Percentiles rank a stretch among this genome's conserved stretches.
Conservation (phyloP, 768 basidiomycete genomes). For the Podaxis mareebaensis region DNA sequence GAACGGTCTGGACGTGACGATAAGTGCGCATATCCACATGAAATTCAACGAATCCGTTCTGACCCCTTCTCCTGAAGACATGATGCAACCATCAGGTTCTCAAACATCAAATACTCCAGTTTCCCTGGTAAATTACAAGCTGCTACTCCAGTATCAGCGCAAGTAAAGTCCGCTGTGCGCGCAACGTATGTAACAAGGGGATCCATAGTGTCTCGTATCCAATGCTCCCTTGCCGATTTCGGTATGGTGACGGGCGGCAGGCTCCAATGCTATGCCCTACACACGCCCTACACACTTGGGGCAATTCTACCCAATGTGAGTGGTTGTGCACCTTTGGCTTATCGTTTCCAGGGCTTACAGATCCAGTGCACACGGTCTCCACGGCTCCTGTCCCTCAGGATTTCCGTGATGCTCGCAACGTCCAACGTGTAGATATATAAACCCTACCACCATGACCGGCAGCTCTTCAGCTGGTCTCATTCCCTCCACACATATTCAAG, state of each 20-base stretch:
- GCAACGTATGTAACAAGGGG: background rate
- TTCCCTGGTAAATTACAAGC: background rate
- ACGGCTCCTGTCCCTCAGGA: background rate
- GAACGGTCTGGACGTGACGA: too few relatives aligned
- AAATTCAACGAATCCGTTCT: too few relatives aligned
- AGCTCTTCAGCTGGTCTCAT: slow-evolving; percentile 38
- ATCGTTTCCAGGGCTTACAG: background rate
- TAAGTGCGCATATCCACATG: too few relatives aligned
- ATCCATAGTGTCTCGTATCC: background rate
- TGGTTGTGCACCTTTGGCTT: background rate
- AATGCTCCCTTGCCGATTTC: background rate
- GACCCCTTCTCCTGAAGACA: background rate
- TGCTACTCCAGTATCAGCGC: background rate
- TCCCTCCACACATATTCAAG: slow-evolving; percentile 23
- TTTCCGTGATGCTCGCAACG: background rate
- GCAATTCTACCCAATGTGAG: background rate
- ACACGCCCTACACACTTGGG: background rate
- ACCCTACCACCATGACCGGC: background rate
- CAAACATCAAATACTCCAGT: background rate
- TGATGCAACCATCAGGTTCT: background rate
- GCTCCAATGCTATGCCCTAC: background rate
- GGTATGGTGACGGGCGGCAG: background rate
- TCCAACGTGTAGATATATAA: slow-evolving; percentile 18
- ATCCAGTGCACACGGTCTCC: background rate
- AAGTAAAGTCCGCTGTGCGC: background rate